Base-by-base conservation (phyloP, 2,329 filamentous ascomycete genomes). In the Fusarium udum region DNA sequence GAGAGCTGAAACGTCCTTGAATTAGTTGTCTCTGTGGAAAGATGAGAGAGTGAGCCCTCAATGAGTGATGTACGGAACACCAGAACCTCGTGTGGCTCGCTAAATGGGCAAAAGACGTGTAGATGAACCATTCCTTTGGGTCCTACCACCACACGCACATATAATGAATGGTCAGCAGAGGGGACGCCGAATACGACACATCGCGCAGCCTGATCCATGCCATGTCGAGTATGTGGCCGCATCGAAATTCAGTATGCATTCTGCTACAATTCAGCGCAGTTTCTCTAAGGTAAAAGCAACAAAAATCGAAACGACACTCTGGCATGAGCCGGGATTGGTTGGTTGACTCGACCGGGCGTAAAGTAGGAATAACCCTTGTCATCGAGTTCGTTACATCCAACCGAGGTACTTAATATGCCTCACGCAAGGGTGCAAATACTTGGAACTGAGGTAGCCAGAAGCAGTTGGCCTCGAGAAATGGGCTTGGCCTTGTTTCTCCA, bases 371-470 rank as follows among this genome's bases (percentile, higher is more conserved):
- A 28, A 46, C 42, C 68, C 64, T 75, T 65, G 69, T 42, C 46
- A 18, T 34, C 26, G 10, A 22, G 16, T 36, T 6, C 4, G 56
- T 36, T 77, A 77, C 75, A 64, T 75, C 49, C 43, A 34, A 26
- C 39, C 68, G 49, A 77, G 61, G 75, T 76, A 71, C 32, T 34
- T 32, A 36, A 45, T 59, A 60, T 73, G 61, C 71, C 75, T 55
- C 40, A 53, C 24, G 42, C 55, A 61, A 43, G 26, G 51, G 48
- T 36, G 53, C 43, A 59, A 64, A 64, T 75, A 77, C 75, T 49
- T 71, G 37, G 24, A 31, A 45, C 18, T 20, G 48, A 65, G 51
- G 75, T 77, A 73, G 69, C 69, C 68, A 39, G 49, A 69, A 68
- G 60, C 52, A 67, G 63, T 42, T 69, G 67, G 73, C 65, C 72